These are phyloP conservation scores for Zasmidium angulare DNA, from an alignment of 2,329 filamentous ascomycete species.

Conservation along the genomic window DNA sequence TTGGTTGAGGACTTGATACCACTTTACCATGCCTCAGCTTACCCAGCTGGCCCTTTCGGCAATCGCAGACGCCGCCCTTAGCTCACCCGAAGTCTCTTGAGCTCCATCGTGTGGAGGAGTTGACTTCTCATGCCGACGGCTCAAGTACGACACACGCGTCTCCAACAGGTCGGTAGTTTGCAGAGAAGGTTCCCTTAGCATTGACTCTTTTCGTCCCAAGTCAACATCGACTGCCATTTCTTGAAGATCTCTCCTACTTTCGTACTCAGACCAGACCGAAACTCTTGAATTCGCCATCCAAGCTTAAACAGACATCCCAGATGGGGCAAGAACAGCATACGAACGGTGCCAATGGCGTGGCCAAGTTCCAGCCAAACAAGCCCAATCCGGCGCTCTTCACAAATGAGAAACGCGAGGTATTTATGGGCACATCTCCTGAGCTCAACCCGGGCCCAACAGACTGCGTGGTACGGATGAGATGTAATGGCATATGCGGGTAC, in stretches of 20 bases:
- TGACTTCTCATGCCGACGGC: background rate
- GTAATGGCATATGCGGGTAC: conserved; percentile 33
- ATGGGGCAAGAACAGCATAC: conserved; percentile 12
- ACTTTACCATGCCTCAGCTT: background rate
- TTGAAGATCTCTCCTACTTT: background rate
- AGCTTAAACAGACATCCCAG: background rate
- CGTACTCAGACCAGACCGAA: background rate
- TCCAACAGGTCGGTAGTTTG: background rate
- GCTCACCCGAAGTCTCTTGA: background rate
- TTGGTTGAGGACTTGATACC: too few relatives aligned
- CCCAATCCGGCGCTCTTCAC: conserved; percentile 31
- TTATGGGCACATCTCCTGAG: conserved; percentile 27
- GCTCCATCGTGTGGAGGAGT: background rate
- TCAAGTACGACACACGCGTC: background rate
- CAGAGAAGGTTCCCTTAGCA: background rate
- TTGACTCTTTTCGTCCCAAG: background rate
- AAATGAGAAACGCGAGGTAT: conserved; percentile 29
- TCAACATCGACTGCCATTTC: background rate
- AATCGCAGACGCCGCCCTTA: background rate
- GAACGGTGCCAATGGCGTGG: conserved; percentile 4
- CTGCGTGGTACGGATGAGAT: conserved; percentile 30
- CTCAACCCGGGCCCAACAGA: conserved; percentile 26
- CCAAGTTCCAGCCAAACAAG: conserved; percentile 11
- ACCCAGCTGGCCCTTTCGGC: background rate
- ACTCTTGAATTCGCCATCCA: background rate